Percentiles rank a stretch among this genome's conserved stretches.
These are phyloP conservation scores for Colletotrichum somersetense DNA, from an alignment of 2,329 filamentous ascomycete genomes.

Conservation along the genomic window DNA sequence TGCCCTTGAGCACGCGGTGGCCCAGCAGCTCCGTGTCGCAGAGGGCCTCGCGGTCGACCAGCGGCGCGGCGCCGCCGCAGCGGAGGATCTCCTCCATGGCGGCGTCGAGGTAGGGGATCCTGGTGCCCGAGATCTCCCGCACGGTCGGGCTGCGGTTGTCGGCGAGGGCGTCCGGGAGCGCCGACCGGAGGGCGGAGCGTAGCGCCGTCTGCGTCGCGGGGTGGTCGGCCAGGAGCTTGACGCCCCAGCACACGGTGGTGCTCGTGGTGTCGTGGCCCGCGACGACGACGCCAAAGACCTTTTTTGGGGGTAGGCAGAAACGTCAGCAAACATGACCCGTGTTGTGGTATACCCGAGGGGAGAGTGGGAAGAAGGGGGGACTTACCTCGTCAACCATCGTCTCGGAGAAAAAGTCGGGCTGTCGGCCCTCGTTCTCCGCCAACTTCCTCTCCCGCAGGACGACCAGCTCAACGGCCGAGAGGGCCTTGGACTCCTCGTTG, in stretches of 20 bases:
- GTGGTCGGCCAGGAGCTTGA: conserved; percentile 42
- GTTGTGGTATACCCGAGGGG: not conserved
- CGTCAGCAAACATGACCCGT: not conserved
- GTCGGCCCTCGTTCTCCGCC: conserved; percentile 35
- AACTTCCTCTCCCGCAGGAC: conserved; percentile 37
- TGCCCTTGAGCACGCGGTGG: conserved; percentile 51
- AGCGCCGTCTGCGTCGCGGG: conserved; percentile 18
- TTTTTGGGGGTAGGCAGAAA: not conserved
- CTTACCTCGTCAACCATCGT: conserved; percentile 37
- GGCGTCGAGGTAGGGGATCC: conserved; percentile 54
- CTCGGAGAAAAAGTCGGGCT: conserved; percentile 30
- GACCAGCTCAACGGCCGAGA: conserved; percentile 39
- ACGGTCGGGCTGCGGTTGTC: conserved; percentile 47
- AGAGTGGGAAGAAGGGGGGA: fast-evolving
- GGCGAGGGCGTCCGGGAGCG: conserved; percentile 36
- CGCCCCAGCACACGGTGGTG: conserved; percentile 48
- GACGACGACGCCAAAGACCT: conserved; percentile 48
- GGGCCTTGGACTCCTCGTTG: conserved; percentile 27
- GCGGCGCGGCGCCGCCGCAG: conserved; percentile 47
- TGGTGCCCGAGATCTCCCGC: conserved; percentile 47
- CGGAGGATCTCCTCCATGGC: conserved; percentile 54
- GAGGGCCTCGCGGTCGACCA: conserved; percentile 49
- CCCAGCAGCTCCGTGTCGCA: conserved; percentile 52
- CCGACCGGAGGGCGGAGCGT: conserved; percentile 15
- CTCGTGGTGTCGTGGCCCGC: conserved; percentile 50